phyloP scores from a whole-genome alignment of 768 basidiomycete genomes.

The Hysterangium stoloniferum region DNA sequence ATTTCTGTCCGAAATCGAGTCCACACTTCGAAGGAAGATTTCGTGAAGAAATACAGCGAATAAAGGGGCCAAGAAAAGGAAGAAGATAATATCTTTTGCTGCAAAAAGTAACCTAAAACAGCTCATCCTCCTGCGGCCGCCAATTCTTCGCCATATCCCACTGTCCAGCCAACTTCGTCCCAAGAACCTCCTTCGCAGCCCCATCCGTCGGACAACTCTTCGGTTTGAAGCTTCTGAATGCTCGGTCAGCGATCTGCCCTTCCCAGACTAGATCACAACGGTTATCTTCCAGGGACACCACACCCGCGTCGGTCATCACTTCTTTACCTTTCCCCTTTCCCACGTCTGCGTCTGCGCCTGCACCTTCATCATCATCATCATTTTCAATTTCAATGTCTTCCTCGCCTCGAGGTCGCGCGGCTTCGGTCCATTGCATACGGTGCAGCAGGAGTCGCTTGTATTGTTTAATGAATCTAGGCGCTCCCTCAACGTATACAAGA shows the following conservation, averaged over 20 bases:
- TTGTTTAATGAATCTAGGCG: conserved; percentile 71
- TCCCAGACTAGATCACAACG: conserved; percentile 91
- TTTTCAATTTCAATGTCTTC: conserved; percentile 65
- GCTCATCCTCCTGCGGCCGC: conserved; percentile 74
- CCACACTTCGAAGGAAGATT: too few species aligned
- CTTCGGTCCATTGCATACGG: conserved; percentile 92
- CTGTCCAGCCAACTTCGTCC: conserved; percentile 76
- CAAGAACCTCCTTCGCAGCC: conserved; percentile 79
- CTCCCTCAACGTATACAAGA: conserved; percentile 92
- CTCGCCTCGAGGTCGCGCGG: conserved; percentile 67
- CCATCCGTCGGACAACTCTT: conserved; percentile 78
- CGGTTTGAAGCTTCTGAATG: conserved; percentile 73
- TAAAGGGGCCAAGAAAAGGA: too few species aligned
- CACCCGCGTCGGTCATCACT: conserved; percentile 20
- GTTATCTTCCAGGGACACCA: conserved; percentile 72
- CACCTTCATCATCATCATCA: conserved; percentile 36
- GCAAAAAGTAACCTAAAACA: conserved; percentile 33
- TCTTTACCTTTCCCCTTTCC: conserved; percentile 25
- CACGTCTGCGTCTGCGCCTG: conserved; percentile 2
- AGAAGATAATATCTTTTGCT: too few species aligned
- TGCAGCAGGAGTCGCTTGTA: conserved; percentile 83
- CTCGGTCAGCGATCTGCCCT: conserved; percentile 75
- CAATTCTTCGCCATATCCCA: conserved; percentile 96
- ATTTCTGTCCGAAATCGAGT: too few species aligned
- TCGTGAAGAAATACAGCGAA: too few species aligned